Percentiles rank a stretch among this genome's conserved stretches.
Evolutionary conservation across 768 basidiomycete genomes (phyloP).

Genomic region (Asterophora parasitica): DNA sequence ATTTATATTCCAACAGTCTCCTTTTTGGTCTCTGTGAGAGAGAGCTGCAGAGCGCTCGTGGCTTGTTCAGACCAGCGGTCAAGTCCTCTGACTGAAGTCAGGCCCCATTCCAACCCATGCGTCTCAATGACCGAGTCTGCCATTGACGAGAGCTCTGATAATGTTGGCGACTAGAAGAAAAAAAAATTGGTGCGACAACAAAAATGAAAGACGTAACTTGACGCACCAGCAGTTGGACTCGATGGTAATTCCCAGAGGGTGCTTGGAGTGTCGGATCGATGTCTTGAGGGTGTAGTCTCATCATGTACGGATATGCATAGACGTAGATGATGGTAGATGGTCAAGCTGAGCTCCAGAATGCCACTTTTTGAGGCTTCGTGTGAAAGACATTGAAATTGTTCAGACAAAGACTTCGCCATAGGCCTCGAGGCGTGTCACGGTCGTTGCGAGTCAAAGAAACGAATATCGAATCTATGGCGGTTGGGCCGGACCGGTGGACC

Average conservation of each 20-base stretch:
- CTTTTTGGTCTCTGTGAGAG: background rate
- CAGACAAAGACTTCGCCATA: no score
- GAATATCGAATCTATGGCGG: no score
- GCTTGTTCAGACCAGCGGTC: background rate
- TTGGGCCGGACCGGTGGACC: background rate
- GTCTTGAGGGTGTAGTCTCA: background rate
- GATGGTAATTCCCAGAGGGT: no score
- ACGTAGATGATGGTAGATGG: no score
- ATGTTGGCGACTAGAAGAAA: background rate
- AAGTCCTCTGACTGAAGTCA: background rate
- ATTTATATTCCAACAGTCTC: no score
- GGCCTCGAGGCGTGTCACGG: no score
- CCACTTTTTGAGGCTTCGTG: no score
- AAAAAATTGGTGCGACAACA: background rate
- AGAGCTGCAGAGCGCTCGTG: background rate
- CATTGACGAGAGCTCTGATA: background rate
- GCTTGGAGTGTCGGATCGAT: no score
- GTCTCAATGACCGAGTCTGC: background rate
- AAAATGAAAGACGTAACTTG: background rate
- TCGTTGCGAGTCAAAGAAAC: no score
- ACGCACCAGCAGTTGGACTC: background rate
- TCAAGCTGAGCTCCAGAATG: no score
- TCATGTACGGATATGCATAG: background rate
- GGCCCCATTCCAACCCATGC: background rate
- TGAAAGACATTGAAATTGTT: no score